Evolutionary conservation across 805 yeast genomes (phyloP).

Genomic region (Saturnispora silvae): DNA sequence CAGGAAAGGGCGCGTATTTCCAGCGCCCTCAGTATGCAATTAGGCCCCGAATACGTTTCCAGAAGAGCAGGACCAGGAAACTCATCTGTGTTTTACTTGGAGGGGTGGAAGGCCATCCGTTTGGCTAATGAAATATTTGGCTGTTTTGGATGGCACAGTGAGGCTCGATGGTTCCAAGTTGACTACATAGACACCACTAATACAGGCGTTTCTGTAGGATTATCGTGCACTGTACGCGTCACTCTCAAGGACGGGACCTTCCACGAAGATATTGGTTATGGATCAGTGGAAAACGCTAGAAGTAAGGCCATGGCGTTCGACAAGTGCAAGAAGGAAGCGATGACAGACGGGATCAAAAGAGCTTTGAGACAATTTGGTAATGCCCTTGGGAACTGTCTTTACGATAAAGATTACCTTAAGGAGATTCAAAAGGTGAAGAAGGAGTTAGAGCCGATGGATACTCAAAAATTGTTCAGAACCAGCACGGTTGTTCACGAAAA

Average conservation of each 20-base stretch:
- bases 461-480: conserved; percentile 23
- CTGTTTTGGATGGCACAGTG: conserved; percentile 75
- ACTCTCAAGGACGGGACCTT: conserved; percentile 72
- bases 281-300: conserved; percentile 60
- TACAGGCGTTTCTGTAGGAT: conserved; percentile 51
- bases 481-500: background rate
- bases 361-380: conserved; percentile 74
- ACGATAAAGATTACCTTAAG: conserved; percentile 56
- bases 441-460: conserved; percentile 23
- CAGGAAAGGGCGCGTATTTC: conserved; percentile 21
- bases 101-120: conserved; percentile 77
- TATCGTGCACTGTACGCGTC: conserved; percentile 62
- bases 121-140: conserved; percentile 77
- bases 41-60: conserved; percentile 74
- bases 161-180: conserved; percentile 51
- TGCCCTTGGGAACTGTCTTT: conserved; percentile 74
- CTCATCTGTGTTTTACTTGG: conserved; percentile 57
- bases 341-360: conserved; percentile 74
- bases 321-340: conserved; percentile 75
- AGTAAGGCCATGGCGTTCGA: conserved; percentile 65
- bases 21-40: conserved; percentile 26
- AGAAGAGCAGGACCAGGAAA: conserved; percentile 70
- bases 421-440: conserved; percentile 36
- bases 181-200: conserved; percentile 61
- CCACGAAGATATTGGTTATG: conserved; percentile 71